Evolutionary conservation across 768 basidiomycete species (phyloP).

Genomic region (Coprinellus micaceus): DNA sequence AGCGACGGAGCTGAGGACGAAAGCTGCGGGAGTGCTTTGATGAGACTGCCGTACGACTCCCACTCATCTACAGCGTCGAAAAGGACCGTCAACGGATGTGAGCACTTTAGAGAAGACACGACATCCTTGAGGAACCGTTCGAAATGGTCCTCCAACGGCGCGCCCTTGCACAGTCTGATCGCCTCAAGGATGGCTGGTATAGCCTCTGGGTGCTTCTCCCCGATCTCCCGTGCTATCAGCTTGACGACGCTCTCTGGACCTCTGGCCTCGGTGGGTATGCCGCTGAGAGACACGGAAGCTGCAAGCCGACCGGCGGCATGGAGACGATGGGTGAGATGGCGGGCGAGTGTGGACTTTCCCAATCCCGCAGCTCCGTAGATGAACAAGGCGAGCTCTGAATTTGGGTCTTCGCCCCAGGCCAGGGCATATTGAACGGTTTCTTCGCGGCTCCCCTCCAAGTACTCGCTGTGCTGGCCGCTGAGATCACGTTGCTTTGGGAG

Average conservation of each 20-base stretch:
- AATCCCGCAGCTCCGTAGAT: conserved; percentile 8
- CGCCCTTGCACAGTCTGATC: neutral
- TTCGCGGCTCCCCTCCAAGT: neutral
- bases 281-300: too few species aligned
- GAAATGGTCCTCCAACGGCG: neutral
- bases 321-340: too few species aligned
- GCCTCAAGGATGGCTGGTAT: too few species aligned
- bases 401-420: too few species aligned
- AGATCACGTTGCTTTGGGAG: too few species aligned
- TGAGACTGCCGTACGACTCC: neutral
- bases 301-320: too few species aligned
- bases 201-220: neutral
- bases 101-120: neutral
- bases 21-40: conserved; percentile 2
- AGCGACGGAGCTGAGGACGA: neutral
- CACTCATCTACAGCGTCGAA: conserved; percentile 13
- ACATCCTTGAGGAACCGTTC: neutral
- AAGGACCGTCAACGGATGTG: conserved; percentile 1
- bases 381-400: conserved; percentile 4
- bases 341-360: too few species aligned
- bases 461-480: too few species aligned
- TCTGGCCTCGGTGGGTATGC: neutral
- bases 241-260: conserved; percentile 4
- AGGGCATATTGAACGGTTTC: neutral
- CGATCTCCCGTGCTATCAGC: conserved; percentile 10